phyloP scores from a whole-genome alignment of 169 alveolate genomes.

The Theileria annulata region DNA sequence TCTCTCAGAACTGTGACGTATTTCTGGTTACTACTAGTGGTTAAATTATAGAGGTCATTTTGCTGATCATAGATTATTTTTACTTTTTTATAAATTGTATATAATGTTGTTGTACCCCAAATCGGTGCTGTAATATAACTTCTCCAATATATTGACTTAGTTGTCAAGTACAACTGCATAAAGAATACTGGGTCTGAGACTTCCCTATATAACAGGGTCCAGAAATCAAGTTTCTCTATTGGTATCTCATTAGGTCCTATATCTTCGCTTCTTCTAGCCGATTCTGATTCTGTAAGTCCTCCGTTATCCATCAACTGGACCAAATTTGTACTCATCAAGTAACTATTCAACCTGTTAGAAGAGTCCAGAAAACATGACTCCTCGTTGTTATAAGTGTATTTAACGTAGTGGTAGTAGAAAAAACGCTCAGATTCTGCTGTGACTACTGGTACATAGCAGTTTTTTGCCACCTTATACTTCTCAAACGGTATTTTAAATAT shows the following conservation, averaged over 20 bases:
- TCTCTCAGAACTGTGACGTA: slow-evolving; percentile 73
- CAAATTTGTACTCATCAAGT: slow-evolving; percentile 67
- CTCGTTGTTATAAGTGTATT: slow-evolving; percentile 68
- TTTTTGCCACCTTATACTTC: slow-evolving; percentile 49
- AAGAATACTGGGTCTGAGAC: slow-evolving; percentile 74
- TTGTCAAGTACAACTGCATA: slow-evolving; percentile 73
- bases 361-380: slow-evolving; percentile 67
- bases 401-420: slow-evolving; percentile 66
- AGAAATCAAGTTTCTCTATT: slow-evolving; percentile 63
- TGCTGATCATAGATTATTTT: slow-evolving; percentile 74
- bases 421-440: slow-evolving; percentile 29
- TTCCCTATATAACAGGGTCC: slow-evolving; percentile 70
- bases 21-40: slow-evolving; percentile 58
- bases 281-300: slow-evolving; percentile 75
- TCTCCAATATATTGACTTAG: slow-evolving; percentile 76
- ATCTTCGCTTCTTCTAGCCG: slow-evolving; percentile 60
- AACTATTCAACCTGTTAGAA: slow-evolving; percentile 54
- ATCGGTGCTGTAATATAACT: slow-evolving; percentile 75
- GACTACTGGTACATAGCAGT: slow-evolving; percentile 38
- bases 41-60: slow-evolving; percentile 68
- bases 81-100: slow-evolving; percentile 72
- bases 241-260: slow-evolving; percentile 70
- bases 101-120: slow-evolving; percentile 69
- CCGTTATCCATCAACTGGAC: slow-evolving; percentile 72
- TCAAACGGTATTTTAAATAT: slow-evolving; percentile 52